Evolutionary conservation across 139 green algal genomes (phyloP).

Genomic region (Spirogloea muscicola): DNA sequence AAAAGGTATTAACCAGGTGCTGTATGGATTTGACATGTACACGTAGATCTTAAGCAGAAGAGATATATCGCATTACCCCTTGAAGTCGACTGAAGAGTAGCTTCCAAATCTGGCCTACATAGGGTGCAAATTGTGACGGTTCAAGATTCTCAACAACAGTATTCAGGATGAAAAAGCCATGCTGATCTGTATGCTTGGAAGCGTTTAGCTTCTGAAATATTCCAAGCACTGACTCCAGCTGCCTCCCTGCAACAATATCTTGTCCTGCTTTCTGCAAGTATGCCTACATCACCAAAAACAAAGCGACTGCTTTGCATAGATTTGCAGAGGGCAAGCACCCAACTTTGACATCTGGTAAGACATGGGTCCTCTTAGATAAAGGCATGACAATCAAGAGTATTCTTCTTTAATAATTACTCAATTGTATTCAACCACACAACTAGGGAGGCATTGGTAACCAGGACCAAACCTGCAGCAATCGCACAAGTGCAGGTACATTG

Average conservation of each 20-base stretch:
- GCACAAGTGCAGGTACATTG: slow-evolving; percentile 89
- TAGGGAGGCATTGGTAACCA: too few relatives aligned
- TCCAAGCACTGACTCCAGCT: slow-evolving; percentile 80
- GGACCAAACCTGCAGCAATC: slow-evolving; percentile 80
- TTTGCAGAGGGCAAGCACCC: too few relatives aligned
- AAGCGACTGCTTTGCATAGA: too few relatives aligned
- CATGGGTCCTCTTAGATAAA: too few relatives aligned
- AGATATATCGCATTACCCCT: background rate
- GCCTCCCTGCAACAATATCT: slow-evolving; percentile 60
- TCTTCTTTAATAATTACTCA: too few relatives aligned
- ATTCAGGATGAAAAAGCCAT: slow-evolving; percentile 86
- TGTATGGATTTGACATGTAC: too few relatives aligned
- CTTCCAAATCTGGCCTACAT: slow-evolving; percentile 65
- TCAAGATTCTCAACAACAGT: slow-evolving; percentile 67
- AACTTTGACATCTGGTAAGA: too few relatives aligned
- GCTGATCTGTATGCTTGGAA: slow-evolving; percentile 77
- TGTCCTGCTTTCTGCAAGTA: slow-evolving; percentile 73
- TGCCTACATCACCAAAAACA: slow-evolving; percentile 52
- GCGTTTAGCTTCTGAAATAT: slow-evolving; percentile 92
- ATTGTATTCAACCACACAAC: too few relatives aligned
- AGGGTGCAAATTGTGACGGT: slow-evolving; percentile 52
- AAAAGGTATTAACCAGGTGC: too few relatives aligned
- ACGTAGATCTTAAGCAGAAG: background rate
- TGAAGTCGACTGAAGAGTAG: slow-evolving; percentile 68
- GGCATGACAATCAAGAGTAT: too few relatives aligned